Base-by-base conservation (phyloP, 148 eudicot genomes). In the Fagopyrum tataricum region DNA sequence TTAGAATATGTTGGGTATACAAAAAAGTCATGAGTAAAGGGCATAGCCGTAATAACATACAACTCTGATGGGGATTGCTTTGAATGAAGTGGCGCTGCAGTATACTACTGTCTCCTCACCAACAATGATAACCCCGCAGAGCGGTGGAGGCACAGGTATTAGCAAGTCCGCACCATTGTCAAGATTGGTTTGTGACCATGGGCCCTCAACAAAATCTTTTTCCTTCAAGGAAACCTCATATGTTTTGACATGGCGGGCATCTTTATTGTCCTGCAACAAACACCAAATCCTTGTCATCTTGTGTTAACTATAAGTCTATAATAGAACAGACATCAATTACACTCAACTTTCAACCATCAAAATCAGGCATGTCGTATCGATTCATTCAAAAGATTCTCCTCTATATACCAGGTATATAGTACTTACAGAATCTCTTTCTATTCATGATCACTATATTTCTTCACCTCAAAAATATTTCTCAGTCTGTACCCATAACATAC, bases 61-160 rank as follows among this genome's bases (percentile, higher is more conserved):
- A 73, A 97, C 96, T 81, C 87, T 86, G 44, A 95, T 91, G 68
- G 98, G 98, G 68, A 91, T 91, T 51, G 96, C 98, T 88, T 90
- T 95, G 76, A 91, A 95, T 53, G 93, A 83, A 66, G 90, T 87
- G 73, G 97, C 98, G 79, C 96, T 95, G 79, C 97, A 88, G 70
- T 95, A 95, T 26, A 95, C 98, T 52, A 95, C 89, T 23, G 96
- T 95, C 78, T 90, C 98, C 87, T 95, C 97, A 43, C 98, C 98
- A 61, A 95, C 87, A 76, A 95, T 95, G 31, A 95, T 85, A 53
- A 95, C 98, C 62, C 98, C 98, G 80, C 97, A 91, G 58, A 95
- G 81, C 24, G 98, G 98, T 67, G 96, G 96, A 26, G 98, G 98
- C 23, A 95, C 96, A 4, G 98, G 98, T 72, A 95, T 95, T 69